Base-by-base conservation (phyloP, 164 flowering plant genomes). In the Magnolia officinalis region DNA sequence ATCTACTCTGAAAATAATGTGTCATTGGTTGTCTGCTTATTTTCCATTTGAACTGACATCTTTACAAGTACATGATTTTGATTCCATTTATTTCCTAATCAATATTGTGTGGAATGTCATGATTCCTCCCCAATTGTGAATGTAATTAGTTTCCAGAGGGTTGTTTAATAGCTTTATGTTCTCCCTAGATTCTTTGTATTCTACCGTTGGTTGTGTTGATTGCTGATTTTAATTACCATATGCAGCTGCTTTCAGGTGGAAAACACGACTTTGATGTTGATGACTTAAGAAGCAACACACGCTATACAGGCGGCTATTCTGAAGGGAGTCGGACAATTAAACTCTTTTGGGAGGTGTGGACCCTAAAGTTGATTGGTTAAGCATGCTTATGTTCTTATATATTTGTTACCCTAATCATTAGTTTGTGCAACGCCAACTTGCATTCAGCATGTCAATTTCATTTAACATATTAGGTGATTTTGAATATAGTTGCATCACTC, bases 161-260 rank as follows among this genome's bases (percentile, higher is more conserved):
- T 2, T 11, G 61, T 37, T 37, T 55, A 55, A 55, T 2, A 16
- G 19, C 19, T 55, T 10, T 55, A 55, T 55, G 61, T 55, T 11
- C 4, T 55, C 13, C 61, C 13, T 55, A 55, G 18, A 11, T 55
- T 55, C 61, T 55, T 16, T 16, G 61, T 10, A 16, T 11, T 55
- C 45, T 37, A 37, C 45, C 6, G 6, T 37, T 37, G 45, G 45
- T 68, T 29, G 51, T 8, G 29, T 70, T 69, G 55, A 70, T n/a
- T 70, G 45, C 73, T 75, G 63, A 75, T 72, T 50, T 9, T 19
- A 20, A 21, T 81, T 80, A 64, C 74, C 72, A 19, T 79, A 13
- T 86, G 81, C 87, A 96, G 99, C 84, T 96, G 85, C 98, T 96
- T 80, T 96, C 99, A 68, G 99, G 99, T 76, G 99, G 99, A 82